Evolutionary conservation across 768 basidiomycete genomes (phyloP).

Genomic region (Rhizopogon roseolus): DNA sequence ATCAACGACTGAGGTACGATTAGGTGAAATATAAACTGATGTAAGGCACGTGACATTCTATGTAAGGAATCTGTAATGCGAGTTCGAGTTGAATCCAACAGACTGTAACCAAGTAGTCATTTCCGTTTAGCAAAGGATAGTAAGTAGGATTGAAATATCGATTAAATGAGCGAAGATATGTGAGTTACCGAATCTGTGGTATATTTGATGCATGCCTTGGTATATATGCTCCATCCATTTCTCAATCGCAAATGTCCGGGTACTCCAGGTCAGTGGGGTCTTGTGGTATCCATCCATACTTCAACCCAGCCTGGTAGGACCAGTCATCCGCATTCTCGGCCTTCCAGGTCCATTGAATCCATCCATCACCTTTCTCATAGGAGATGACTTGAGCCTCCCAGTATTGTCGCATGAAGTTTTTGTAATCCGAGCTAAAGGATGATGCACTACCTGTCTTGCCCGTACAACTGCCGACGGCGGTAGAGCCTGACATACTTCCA

Average conservation of each 20-base stretch:
- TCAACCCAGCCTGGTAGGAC: conserved; percentile 70
- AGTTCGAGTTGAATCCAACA: no score
- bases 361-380: conserved; percentile 66
- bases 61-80: no score
- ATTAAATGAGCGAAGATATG: background rate
- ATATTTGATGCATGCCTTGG: background rate
- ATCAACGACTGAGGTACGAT: no score
- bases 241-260: conserved; percentile 53
- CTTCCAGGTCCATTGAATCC: conserved; percentile 82
- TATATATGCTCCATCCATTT: background rate
- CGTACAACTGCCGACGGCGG: conserved; percentile 31
- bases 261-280: conserved; percentile 63
- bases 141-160: no score
- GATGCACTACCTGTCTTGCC: conserved; percentile 57
- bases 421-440: conserved; percentile 60
- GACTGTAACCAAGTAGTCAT: no score
- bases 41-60: no score
- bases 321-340: conserved; percentile 69
- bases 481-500: conserved; percentile 29
- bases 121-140: no score
- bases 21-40: no score
- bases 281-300: conserved; percentile 75
- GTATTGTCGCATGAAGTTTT: conserved; percentile 57
- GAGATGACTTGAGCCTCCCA: conserved; percentile 79
- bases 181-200: background rate